These are phyloP conservation scores for Reticulomyxa filosa DNA, from an alignment of 78 protist species.

Conservation along the genomic window DNA sequence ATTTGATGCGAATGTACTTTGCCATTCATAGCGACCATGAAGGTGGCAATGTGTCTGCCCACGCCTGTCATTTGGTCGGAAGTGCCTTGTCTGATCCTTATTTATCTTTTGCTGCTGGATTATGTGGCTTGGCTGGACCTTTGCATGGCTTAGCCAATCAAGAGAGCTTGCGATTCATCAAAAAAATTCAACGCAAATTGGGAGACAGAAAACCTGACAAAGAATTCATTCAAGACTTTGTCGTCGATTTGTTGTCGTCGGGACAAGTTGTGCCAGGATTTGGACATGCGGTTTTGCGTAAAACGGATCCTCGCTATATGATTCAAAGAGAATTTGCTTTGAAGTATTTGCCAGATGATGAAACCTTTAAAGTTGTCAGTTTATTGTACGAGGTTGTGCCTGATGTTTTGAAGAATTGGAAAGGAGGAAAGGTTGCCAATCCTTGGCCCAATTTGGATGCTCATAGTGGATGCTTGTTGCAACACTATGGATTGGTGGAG, in stretches of 20 bases:
- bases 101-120: slow-evolving; percentile 40
- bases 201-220: slow-evolving; percentile 26
- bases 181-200: too few relatives aligned
- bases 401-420: slow-evolving; percentile 40
- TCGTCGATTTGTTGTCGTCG: slow-evolving; percentile 49
- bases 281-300: slow-evolving; percentile 89
- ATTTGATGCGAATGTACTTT: slow-evolving; percentile 80
- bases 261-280: slow-evolving; percentile 90
- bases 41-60: slow-evolving; percentile 83
- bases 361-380: slow-evolving; percentile 50
- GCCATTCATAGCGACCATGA: slow-evolving; percentile 89
- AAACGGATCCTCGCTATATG: slow-evolving; percentile 79
- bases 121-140: slow-evolving; percentile 82
- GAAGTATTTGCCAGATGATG: slow-evolving; percentile 79
- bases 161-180: slow-evolving; percentile 70
- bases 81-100: slow-evolving; percentile 87
- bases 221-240: slow-evolving; percentile 30
- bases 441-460: slow-evolving; percentile 93
- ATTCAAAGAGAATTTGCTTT: slow-evolving; percentile 77
- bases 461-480: slow-evolving; percentile 79
- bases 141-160: slow-evolving; percentile 92
- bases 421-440: slow-evolving; percentile 83
- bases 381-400: slow-evolving; percentile 44
- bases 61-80: slow-evolving; percentile 85
- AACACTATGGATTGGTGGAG: slow-evolving; percentile 51